These are phyloP conservation scores for Sphaerostilbella broomeana DNA, from an alignment of 2,329 filamentous ascomycete species.

Conservation along the genomic window DNA sequence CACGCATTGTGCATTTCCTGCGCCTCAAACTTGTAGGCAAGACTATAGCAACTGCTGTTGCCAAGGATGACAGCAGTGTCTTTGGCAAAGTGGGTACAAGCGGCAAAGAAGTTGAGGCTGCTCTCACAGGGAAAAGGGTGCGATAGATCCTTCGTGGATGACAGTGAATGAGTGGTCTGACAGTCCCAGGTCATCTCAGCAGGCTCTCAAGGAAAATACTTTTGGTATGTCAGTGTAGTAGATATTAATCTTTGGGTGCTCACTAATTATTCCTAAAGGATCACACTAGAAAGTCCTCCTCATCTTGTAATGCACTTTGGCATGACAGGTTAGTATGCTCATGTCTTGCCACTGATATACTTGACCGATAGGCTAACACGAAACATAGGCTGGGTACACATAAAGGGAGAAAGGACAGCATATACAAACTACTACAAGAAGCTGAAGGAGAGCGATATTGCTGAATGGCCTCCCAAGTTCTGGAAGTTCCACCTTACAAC, in stretches of 20 bases:
- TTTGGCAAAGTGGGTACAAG: constrained; percentile 88
- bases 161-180: background rate
- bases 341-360: background rate
- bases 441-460: constrained; percentile 51
- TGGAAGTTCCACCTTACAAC: constrained; percentile 80
- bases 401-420: constrained; percentile 67
- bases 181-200: constrained; percentile 48
- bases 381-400: constrained; percentile 70
- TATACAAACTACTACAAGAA: constrained; percentile 80
- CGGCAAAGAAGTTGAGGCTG: constrained; percentile 64
- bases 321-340: constrained; percentile 46
- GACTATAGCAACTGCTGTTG: constrained; percentile 61
- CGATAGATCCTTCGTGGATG: background rate
- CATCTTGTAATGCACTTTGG: constrained; percentile 89
- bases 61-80: constrained; percentile 74
- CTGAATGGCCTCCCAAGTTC: constrained; percentile 78
- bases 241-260: too few species aligned
- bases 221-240: constrained; percentile 56
- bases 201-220: constrained; percentile 92
- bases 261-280: constrained; percentile 23
- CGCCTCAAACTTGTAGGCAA: constrained; percentile 78
- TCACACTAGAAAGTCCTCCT: constrained; percentile 62
- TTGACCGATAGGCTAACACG: constrained; percentile 14
- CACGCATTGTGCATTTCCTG: constrained; percentile 80
- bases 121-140: constrained; percentile 65